Percentiles rank a stretch among this genome's conserved stretches.
These are phyloP conservation scores for Naganishia antarctica DNA, from an alignment of 768 basidiomycete species.

Conservation along the genomic window DNA sequence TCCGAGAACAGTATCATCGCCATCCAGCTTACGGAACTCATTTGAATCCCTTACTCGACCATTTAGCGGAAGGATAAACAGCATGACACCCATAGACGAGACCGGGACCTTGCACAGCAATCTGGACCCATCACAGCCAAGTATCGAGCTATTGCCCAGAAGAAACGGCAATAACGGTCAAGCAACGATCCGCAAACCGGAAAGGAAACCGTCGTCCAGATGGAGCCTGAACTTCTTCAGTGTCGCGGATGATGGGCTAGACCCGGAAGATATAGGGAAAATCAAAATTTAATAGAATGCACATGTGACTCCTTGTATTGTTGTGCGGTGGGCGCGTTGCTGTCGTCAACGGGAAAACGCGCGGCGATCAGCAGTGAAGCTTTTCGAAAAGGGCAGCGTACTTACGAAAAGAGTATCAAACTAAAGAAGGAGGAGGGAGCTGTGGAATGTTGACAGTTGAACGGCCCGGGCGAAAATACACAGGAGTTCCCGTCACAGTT, in stretches of 20 bases:
- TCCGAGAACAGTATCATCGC: constrained; percentile 7
- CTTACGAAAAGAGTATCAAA: no score
- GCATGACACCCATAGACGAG: constrained; percentile 19
- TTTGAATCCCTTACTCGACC: constrained; percentile 16
- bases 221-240: constrained; percentile 17
- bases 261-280: constrained; percentile 10
- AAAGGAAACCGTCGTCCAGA: not conserved
- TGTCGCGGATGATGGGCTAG: constrained; percentile 15
- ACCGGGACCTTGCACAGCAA: not conserved
- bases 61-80: constrained; percentile 4
- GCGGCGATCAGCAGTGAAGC: no score
- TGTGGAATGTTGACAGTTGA: no score
- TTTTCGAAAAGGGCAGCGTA: no score
- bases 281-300: constrained; percentile 3
- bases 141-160: not conserved
- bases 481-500: no score
- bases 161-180: not conserved
- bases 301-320: not conserved
- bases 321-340: no score
- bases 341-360: no score
- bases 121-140: not conserved
- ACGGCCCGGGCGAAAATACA: no score
- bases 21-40: constrained; percentile 15
- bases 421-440: no score
- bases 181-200: not conserved